Evolutionary conservation across 805 yeast species (phyloP).

Genomic region (Brettanomyces sp.): DNA sequence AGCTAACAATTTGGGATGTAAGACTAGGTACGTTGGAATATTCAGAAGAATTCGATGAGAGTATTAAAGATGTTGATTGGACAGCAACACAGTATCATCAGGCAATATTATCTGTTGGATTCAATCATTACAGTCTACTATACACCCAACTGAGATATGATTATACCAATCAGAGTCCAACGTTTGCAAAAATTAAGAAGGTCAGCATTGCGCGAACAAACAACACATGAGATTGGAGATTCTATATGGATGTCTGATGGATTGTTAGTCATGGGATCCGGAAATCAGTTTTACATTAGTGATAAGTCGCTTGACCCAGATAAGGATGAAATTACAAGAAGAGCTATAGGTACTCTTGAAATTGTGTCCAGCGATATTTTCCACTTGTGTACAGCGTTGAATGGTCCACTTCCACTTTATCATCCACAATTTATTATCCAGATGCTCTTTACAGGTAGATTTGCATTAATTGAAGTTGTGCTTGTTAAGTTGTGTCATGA

Average conservation of each 20-base stretch:
- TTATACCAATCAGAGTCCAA: constrained; percentile 71
- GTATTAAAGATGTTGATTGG: constrained; percentile 78
- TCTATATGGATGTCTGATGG: constrained; percentile 81
- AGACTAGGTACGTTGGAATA: constrained; percentile 59
- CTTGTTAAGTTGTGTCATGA: constrained; percentile 42
- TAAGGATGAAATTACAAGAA: constrained; percentile 39
- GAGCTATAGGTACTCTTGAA: constrained; percentile 49
- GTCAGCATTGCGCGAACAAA: constrained; percentile 62
- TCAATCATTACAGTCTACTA: constrained; percentile 48
- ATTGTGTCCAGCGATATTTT: constrained; percentile 49
- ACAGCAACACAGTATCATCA: constrained; percentile 57
- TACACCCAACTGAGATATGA: constrained; percentile 83
- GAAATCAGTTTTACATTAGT: constrained; percentile 80
- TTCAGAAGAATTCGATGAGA: constrained; percentile 30
- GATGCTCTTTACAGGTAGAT: constrained; percentile 52
- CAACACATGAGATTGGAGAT: constrained; percentile 80
- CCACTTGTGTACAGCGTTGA: constrained; percentile 64
- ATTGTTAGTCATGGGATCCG: constrained; percentile 72
- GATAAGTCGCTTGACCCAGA: constrained; percentile 54
- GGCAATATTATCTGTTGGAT: constrained; percentile 76
- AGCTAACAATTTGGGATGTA: constrained; percentile 74
- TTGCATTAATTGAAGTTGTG: constrained; percentile 45
- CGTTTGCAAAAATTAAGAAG: constrained; percentile 67
- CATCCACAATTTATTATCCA: constrained; percentile 88
- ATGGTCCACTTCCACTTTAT: constrained; percentile 83